Conservation (phyloP, 202 grass and related monocot species). For the Zizania palustris region DNA sequence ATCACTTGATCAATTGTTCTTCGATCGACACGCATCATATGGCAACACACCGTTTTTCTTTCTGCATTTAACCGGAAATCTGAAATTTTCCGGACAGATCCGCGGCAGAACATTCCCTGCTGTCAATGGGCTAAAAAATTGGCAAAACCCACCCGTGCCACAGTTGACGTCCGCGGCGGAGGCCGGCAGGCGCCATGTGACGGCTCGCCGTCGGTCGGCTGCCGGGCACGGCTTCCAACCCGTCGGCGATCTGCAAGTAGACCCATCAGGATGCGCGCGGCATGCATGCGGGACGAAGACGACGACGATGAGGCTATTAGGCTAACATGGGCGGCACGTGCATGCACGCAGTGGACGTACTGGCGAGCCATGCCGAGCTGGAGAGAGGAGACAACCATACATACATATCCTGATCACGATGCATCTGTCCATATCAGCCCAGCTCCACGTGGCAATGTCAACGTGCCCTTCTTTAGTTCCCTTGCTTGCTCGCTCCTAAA, state of each 20-base stretch:
- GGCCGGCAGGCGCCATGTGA: conserved; percentile 4
- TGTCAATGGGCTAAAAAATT: too few species aligned
- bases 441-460: conserved; percentile 5
- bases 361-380: neutral
- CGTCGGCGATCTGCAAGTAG: neutral
- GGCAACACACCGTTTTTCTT: neutral
- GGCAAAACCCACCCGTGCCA: neutral
- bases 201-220: too few species aligned
- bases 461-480: neutral
- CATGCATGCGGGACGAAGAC: neutral
- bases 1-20: neutral
- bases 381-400: conserved; percentile 14
- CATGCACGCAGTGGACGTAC: neutral
- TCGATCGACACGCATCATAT: neutral
- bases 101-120: conserved; percentile 25
- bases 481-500: neutral
- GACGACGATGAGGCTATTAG: conserved; percentile 5
- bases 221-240: neutral
- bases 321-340: conserved; percentile 40
- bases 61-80: too few species aligned
- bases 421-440: neutral
- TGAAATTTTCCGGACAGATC: too few species aligned
- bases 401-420: too few species aligned
- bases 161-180: conserved; percentile 6
- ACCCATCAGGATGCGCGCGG: neutral